Evolutionary conservation across 2,329 filamentous ascomycete genomes (phyloP).

Genomic region (Beauveria scarabaeidicola): DNA sequence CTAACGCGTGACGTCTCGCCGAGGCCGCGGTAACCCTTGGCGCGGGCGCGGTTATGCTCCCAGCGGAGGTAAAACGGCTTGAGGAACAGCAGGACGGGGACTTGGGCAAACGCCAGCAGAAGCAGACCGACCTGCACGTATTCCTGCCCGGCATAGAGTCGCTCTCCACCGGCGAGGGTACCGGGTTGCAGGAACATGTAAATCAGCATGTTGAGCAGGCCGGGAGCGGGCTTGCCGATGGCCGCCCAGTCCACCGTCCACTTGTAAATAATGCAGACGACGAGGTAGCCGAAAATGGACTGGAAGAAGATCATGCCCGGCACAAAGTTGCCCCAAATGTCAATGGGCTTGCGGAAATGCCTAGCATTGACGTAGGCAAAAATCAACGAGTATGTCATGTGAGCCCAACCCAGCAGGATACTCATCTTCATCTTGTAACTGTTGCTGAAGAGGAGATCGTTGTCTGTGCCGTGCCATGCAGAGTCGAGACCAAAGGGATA

Average conservation of each 20-base stretch:
- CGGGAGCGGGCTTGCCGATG: slow-evolving; percentile 61
- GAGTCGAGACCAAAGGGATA: slow-evolving; percentile 95
- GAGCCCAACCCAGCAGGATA: slow-evolving; percentile 92
- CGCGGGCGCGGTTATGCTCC: slow-evolving; percentile 85
- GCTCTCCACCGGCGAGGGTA: slow-evolving; percentile 45
- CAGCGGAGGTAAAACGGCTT: slow-evolving; percentile 93
- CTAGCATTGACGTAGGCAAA: slow-evolving; percentile 87
- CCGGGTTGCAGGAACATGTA: slow-evolving; percentile 98
- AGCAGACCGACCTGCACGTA: slow-evolving; percentile 69
- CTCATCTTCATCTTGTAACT: slow-evolving; percentile 99
- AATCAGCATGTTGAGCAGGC: slow-evolving; percentile 96
- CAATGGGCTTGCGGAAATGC: slow-evolving; percentile 89
- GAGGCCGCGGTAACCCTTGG: slow-evolving; percentile 84
- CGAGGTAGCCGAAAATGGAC: slow-evolving; percentile 93
- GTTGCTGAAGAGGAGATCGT: slow-evolving; percentile 92
- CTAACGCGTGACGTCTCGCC: slow-evolving; percentile 83
- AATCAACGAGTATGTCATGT: slow-evolving; percentile 98
- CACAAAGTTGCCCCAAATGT: slow-evolving; percentile 95
- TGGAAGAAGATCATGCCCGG: slow-evolving; percentile 99
- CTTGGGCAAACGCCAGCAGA: slow-evolving; percentile 74
- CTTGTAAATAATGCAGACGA: slow-evolving; percentile 92
- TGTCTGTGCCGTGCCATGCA: slow-evolving; percentile 94
- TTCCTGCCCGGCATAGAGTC: slow-evolving; percentile 70
- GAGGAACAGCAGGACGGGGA: slow-evolving; percentile 83
- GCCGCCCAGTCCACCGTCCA: slow-evolving; percentile 82